These are phyloP conservation scores for Xylariaceae sp. DNA, from an alignment of 2,329 filamentous ascomycete genomes.

Conservation along the genomic window DNA sequence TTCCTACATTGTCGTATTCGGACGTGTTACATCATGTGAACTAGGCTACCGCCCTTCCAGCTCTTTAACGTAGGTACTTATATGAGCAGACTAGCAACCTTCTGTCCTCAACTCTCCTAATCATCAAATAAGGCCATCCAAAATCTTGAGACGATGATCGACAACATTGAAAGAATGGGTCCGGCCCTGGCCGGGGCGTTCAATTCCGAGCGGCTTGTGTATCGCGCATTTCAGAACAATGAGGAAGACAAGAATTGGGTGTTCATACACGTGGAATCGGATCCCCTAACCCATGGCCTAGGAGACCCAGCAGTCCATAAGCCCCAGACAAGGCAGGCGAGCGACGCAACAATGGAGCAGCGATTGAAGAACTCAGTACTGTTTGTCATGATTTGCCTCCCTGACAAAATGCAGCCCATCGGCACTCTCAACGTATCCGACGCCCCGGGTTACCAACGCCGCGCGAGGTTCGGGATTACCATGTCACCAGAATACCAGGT, in stretches of 20 bases:
- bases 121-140: too few species aligned
- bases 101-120: too few species aligned
- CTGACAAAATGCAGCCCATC: conserved; percentile 6
- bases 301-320: conserved; percentile 9
- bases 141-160: not conserved
- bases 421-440: conserved; percentile 1
- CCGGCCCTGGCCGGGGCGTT: conserved; percentile 16
- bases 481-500: conserved; percentile 8
- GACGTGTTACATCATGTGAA: too few species aligned
- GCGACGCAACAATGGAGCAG: conserved; percentile 12
- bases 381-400: conserved; percentile 21
- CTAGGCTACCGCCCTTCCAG: too few species aligned
- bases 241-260: conserved; percentile 20
- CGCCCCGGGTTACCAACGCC: conserved; percentile 4
- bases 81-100: too few species aligned
- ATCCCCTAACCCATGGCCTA: conserved; percentile 17
- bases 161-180: conserved; percentile 13
- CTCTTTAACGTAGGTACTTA: too few species aligned
- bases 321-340: conserved; percentile 12
- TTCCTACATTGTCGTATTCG: too few species aligned
- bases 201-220: conserved; percentile 24
- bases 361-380: conserved; percentile 12
- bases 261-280: conserved; percentile 12
- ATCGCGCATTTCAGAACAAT: conserved; percentile 23
- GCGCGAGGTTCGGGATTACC: conserved; percentile 6